A percentile compares a stretch with the other conserved stretches of the same genome.
These are phyloP conservation scores for Phtheirospermum japonicum DNA, from an alignment of 257 asterid genomes.

Conservation along the genomic window DNA sequence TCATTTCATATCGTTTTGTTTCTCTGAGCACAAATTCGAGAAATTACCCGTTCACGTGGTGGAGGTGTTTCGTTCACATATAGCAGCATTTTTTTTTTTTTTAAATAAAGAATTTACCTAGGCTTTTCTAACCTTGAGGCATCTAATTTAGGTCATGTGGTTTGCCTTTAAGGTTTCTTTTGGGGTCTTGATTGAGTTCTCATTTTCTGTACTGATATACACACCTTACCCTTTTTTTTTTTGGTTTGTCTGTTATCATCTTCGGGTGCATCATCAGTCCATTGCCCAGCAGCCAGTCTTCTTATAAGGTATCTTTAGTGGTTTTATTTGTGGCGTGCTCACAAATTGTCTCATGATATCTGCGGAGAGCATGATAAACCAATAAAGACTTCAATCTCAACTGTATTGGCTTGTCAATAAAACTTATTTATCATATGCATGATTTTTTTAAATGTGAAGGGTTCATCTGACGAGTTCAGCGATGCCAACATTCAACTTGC, in stretches of 20 bases:
- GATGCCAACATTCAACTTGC: conserved; percentile 97
- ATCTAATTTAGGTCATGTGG: too few species aligned
- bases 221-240: neutral
- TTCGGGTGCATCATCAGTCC: conserved; percentile 52
- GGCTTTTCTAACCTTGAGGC: conserved; percentile 6
- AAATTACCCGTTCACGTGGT: too few species aligned
- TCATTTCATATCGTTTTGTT: neutral
- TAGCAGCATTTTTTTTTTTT: too few species aligned
- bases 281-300: conserved; percentile 79
- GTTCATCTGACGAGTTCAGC: conserved; percentile 89
- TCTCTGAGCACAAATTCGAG: too few species aligned
- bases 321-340: neutral
- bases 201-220: conserved; percentile 31
- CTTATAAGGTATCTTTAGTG: conserved; percentile 72
- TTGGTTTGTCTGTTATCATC: neutral
- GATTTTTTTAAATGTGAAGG: conserved; percentile 54
- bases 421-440: conserved; percentile 19
- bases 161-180: conserved; percentile 12
- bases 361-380: neutral
- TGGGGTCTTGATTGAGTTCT: conserved; percentile 19
- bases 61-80: too few species aligned
- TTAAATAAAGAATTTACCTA: neutral
- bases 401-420: too few species aligned
- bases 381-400: neutral
- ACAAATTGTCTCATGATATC: neutral